Conservation (phyloP, 192 early-diverging fungal genomes). For the Ambispora gerdemannii region DNA sequence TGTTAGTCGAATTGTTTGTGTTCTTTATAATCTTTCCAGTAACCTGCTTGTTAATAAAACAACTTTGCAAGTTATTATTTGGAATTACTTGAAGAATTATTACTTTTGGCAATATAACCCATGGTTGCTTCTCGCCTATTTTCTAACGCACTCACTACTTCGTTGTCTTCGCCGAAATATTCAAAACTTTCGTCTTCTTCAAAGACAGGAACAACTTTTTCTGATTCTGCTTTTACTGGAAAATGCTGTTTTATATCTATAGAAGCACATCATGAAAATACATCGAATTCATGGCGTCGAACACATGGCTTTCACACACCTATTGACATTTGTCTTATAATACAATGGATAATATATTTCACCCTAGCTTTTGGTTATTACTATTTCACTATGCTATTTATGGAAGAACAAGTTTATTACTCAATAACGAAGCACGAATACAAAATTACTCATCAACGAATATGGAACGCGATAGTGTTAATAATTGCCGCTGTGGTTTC, state of each 20-base stretch:
- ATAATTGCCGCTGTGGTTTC: slow-evolving; percentile 1
- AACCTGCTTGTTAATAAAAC: no score
- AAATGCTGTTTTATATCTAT: not conserved
- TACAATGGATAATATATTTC: slow-evolving; percentile 6
- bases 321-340: slow-evolving; percentile 14
- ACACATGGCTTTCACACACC: slow-evolving; percentile 18
- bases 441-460: not conserved
- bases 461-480: slow-evolving; percentile 10
- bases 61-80: no score
- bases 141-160: not conserved
- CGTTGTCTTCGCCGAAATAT: not conserved
- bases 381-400: slow-evolving; percentile 1
- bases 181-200: not conserved
- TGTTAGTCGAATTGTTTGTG: no score
- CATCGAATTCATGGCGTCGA: slow-evolving; percentile 20
- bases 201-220: not conserved
- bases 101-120: no score
- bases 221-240: not conserved
- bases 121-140: not conserved
- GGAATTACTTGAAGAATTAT: no score
- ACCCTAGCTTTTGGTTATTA: slow-evolving; percentile 1
- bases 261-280: not conserved
- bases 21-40: no score
- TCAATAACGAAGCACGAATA: not conserved
- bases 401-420: not conserved